Evolutionary conservation across 2,329 filamentous ascomycete genomes (phyloP).

Genomic region (Colletotrichum shisoi): DNA sequence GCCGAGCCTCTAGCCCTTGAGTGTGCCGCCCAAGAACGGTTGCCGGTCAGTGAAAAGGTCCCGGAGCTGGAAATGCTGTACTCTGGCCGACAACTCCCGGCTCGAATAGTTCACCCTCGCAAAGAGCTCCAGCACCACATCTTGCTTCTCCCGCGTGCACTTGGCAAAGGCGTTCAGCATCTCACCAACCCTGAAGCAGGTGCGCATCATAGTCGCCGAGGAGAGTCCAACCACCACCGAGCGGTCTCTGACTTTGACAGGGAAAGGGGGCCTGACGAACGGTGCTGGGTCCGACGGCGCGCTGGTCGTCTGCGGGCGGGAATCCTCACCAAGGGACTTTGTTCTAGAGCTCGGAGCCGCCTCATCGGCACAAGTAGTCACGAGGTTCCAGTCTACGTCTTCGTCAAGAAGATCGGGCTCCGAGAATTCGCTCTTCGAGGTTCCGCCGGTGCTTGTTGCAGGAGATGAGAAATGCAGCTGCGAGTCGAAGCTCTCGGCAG

Average conservation of each 20-base stretch:
- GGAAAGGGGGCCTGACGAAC: constrained; percentile 62
- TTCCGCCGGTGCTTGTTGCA: neutral
- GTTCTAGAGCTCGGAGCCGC: neutral
- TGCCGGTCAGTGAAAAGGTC: constrained; percentile 68
- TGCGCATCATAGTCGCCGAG: constrained; percentile 57
- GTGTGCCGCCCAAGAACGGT: constrained; percentile 52
- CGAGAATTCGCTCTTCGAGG: neutral
- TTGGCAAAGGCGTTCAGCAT: constrained; percentile 58
- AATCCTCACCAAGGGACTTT: constrained; percentile 12
- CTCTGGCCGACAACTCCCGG: constrained; percentile 58
- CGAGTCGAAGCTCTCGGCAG: neutral
- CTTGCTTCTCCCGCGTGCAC: constrained; percentile 47
- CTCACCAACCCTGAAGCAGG: constrained; percentile 71
- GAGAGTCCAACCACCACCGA: constrained; percentile 63
- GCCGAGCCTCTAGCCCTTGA: constrained; percentile 28
- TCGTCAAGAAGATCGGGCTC: constrained; percentile 48
- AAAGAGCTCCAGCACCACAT: constrained; percentile 67
- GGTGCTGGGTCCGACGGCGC: constrained; percentile 45
- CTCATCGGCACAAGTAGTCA: constrained; percentile 38
- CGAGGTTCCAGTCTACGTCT: constrained; percentile 53
- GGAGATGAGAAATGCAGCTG: neutral
- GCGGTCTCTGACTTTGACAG: constrained; percentile 57
- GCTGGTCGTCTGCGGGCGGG: constrained; percentile 36
- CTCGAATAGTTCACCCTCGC: constrained; percentile 66
- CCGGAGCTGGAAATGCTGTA: constrained; percentile 70